phyloP scores from a whole-genome alignment of 306 rosid species.

The Alnus rubra region DNA sequence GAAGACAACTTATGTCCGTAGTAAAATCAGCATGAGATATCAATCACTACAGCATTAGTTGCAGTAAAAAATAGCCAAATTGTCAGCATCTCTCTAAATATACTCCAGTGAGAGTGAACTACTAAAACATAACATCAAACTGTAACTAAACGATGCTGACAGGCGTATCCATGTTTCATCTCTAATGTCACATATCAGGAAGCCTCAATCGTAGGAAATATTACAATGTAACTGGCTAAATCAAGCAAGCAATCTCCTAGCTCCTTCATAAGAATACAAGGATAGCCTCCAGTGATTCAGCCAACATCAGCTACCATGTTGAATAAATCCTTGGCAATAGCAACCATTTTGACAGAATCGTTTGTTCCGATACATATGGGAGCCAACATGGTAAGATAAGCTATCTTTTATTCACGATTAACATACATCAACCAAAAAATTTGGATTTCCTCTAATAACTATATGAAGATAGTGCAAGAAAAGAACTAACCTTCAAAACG shows the following conservation, averaged over 20 bases:
- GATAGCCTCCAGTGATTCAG: not conserved
- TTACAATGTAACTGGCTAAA: not conserved
- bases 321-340: not conserved
- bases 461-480: not conserved
- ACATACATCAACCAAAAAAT: not conserved
- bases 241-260: not conserved
- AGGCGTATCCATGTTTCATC: not conserved
- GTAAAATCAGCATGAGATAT: not conserved
- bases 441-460: not conserved
- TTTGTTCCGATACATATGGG: not conserved
- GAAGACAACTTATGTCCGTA: not conserved
- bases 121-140: not conserved
- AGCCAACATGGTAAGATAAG: not conserved
- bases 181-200: not conserved
- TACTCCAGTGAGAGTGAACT: not conserved
- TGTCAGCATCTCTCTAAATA: not conserved
- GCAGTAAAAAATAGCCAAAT: not conserved
- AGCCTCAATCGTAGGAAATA: not conserved
- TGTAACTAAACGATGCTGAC: not conserved
- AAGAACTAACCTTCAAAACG: conserved; percentile 61
- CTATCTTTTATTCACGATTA: not conserved
- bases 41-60: no score
- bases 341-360: not conserved
- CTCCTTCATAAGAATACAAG: not conserved
- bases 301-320: not conserved